Evolutionary conservation across 106 monocot genomes (phyloP).

Genomic region (Triglochin maritima): DNA sequence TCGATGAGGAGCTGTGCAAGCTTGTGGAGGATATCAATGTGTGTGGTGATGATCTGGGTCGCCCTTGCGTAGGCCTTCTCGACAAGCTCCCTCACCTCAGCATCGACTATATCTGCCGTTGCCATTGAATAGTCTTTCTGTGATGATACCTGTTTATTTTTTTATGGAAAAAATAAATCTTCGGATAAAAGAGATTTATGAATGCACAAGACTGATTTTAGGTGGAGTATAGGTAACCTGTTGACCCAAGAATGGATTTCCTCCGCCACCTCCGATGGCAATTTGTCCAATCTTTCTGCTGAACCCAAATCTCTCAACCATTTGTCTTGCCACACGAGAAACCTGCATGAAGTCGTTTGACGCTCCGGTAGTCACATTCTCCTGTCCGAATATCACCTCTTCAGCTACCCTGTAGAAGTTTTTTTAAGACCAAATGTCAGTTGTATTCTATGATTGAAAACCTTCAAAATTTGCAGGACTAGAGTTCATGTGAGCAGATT

Average conservation of each 20-base stretch:
- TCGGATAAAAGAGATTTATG: neutral
- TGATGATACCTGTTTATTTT: constrained; percentile 53
- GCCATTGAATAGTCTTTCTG: constrained; percentile 99
- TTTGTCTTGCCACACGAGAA: constrained; percentile 92
- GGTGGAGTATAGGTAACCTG: constrained; percentile 37
- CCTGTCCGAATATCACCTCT: constrained; percentile 93
- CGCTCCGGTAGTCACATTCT: constrained; percentile 98
- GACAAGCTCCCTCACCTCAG: constrained; percentile 93
- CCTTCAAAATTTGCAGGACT: neutral
- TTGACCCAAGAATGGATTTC: constrained; percentile 96
- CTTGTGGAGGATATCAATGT: constrained; percentile 93
- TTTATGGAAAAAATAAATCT: neutral
- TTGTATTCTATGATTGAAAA: neutral
- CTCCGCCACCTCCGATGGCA: constrained; percentile 80
- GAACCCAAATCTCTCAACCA: constrained; percentile 97
- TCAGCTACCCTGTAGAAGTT: constrained; percentile 71
- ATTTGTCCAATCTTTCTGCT: constrained; percentile 96
- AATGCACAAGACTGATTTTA: neutral
- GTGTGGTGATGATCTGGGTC: constrained; percentile 54
- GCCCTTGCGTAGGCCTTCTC: constrained; percentile 78
- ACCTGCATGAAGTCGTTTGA: constrained; percentile 99
- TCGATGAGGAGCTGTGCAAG: constrained; percentile 92
- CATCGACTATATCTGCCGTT: constrained; percentile 87
- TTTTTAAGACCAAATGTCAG: neutral
- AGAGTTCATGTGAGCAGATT: too few species aligned